Conservation (phyloP, 257 asterid species). For the Jacaranda mimosifolia region DNA sequence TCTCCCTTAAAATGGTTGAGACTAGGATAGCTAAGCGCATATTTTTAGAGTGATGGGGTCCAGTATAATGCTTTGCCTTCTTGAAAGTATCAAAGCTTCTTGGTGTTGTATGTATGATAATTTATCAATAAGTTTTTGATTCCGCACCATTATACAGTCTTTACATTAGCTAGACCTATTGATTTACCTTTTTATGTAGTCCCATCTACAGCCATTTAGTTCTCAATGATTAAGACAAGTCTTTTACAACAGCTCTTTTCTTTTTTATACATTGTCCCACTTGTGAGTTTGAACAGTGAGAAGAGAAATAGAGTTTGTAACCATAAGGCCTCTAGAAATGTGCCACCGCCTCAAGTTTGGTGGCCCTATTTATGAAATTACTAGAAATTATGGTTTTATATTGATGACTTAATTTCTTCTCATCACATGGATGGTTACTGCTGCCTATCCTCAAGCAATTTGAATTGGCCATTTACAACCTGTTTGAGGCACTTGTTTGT, state of each 20-base stretch:
- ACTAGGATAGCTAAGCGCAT: not conserved
- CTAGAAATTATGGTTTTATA: not conserved
- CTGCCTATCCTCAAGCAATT: not conserved
- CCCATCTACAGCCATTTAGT: not conserved
- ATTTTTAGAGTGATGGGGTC: not conserved
- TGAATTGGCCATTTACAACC: not conserved
- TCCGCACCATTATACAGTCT: not conserved
- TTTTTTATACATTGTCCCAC: not conserved
- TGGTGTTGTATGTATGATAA: not conserved
- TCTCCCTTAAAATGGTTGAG: not conserved
- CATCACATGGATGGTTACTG: not conserved
- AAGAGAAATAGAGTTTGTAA: constrained; percentile 4
- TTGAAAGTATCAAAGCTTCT: not conserved
- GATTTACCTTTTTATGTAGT: not conserved
- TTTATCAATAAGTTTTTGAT: not conserved
- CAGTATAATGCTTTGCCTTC: not conserved
- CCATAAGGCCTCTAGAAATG: constrained; percentile 11
- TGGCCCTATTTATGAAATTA: not conserved
- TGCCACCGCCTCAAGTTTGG: not conserved
- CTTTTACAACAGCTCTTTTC: not conserved
- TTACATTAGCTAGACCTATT: not conserved
- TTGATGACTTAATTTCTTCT: not conserved
- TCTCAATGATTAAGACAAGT: not conserved
- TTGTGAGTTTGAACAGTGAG: constrained; percentile 16
- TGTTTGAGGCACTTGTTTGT: not conserved